Evolutionary conservation across 2,329 filamentous ascomycete species (phyloP).

Genomic region (Trichothecium roseum): DNA sequence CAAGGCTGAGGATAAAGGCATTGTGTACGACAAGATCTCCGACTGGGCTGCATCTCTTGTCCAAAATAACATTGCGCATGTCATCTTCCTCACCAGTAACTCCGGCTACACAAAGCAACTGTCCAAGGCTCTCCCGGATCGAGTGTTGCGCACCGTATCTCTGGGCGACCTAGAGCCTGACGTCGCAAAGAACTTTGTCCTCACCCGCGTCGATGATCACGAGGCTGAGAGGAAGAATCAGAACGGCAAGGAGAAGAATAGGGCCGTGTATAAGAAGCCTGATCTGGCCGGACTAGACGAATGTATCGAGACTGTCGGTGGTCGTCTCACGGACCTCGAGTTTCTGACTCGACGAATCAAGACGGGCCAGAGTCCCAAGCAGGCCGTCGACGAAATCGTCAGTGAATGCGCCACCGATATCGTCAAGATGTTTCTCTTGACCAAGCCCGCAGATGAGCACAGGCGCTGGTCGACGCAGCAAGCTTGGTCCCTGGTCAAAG

Average conservation of each 20-base stretch:
- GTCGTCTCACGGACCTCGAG: conserved; percentile 89
- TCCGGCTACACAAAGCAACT: conserved; percentile 81
- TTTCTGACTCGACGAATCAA: conserved; percentile 86
- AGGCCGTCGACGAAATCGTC: conserved; percentile 80
- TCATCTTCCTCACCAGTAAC: conserved; percentile 88
- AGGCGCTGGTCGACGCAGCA: conserved; percentile 73
- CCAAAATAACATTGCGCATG: conserved; percentile 81
- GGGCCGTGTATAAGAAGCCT: conserved; percentile 15
- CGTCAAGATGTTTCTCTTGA: conserved; percentile 81
- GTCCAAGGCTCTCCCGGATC: conserved; percentile 77
- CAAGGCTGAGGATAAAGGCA: conserved; percentile 53
- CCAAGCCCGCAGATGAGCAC: conserved; percentile 34
- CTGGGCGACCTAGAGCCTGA: conserved; percentile 79
- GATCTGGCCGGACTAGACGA: conserved; percentile 65
- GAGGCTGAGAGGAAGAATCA: conserved; percentile 14
- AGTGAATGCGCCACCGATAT: conserved; percentile 84
- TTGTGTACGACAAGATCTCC: conserved; percentile 70
- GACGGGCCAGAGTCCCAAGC: conserved; percentile 69
- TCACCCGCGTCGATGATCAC: conserved; percentile 61
- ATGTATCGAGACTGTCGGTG: conserved; percentile 74
- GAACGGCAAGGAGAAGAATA: conserved; percentile 12
- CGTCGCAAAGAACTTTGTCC: conserved; percentile 82
- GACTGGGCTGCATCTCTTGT: conserved; percentile 87
- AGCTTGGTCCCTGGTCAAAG: conserved; percentile 80
- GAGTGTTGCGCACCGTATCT: conserved; percentile 78